A percentile compares a stretch with the other conserved stretches of the same genome.
Evolutionary conservation across 768 basidiomycete species (phyloP).

Genomic region (Phlegmacium glaucopus): DNA sequence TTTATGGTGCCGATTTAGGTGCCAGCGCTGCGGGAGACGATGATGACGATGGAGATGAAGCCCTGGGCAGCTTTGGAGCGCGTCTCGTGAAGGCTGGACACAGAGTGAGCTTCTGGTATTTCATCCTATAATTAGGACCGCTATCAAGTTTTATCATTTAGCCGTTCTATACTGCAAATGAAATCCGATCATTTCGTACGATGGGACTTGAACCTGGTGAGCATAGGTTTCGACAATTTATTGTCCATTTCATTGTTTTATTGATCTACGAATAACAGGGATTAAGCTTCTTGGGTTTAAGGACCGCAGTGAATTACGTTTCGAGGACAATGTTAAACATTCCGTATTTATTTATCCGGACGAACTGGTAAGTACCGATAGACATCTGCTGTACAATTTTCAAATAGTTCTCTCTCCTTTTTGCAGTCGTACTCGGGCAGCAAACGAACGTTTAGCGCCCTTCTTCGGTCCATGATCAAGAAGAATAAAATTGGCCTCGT

Average conservation of each 20-base stretch:
- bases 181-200: slow-evolving; percentile 78
- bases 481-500: slow-evolving; percentile 84
- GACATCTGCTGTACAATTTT: background rate
- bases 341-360: slow-evolving; percentile 90
- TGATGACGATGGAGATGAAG: slow-evolving; percentile 40
- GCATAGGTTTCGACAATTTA: slow-evolving; percentile 10
- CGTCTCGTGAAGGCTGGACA: slow-evolving; percentile 48
- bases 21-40: slow-evolving; percentile 30
- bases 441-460: slow-evolving; percentile 86
- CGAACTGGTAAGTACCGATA: slow-evolving; percentile 58
- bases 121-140: background rate
- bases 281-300: slow-evolving; percentile 95
- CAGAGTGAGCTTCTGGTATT: slow-evolving; percentile 39
- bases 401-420: slow-evolving; percentile 8
- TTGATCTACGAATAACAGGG: slow-evolving; percentile 36
- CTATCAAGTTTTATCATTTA: slow-evolving; percentile 24
- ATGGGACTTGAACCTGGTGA: slow-evolving; percentile 74
- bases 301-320: slow-evolving; percentile 57
- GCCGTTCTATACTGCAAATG: slow-evolving; percentile 85
- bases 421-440: slow-evolving; percentile 78
- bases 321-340: slow-evolving; percentile 93
- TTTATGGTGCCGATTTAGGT: slow-evolving; percentile 42
- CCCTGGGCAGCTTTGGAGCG: slow-evolving; percentile 24
- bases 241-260: background rate
- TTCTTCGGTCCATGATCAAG: slow-evolving; percentile 77